Evolutionary conservation across 305 asterid genomes (phyloP).

Genomic region (Withania somnifera): DNA sequence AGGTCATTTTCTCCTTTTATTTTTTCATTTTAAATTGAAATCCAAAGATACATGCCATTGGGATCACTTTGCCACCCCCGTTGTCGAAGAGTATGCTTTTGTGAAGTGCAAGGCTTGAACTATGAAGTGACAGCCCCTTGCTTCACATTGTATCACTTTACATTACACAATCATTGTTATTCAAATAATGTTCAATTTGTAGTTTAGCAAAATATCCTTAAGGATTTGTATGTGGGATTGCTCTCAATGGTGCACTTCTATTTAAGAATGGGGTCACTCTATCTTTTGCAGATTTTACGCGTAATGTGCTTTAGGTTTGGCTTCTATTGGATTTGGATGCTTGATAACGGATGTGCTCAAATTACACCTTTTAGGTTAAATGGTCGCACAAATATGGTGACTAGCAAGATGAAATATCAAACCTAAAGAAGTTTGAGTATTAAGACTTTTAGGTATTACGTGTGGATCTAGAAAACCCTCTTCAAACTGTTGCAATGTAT

Average conservation of each 20-base stretch:
- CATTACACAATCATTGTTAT: not conserved
- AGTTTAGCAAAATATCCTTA: not conserved
- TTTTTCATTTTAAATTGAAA: not conserved
- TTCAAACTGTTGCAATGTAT: not conserved
- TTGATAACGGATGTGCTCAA: not conserved
- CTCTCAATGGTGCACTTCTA: not conserved
- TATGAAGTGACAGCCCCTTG: not conserved
- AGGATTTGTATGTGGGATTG: not conserved
- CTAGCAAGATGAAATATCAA: not conserved
- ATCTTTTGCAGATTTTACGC: not conserved
- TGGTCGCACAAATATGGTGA: not conserved
- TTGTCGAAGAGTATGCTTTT: not conserved
- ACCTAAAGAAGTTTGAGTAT: not conserved
- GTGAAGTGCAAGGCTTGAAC: not conserved
- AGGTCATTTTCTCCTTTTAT: not conserved
- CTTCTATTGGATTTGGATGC: not conserved
- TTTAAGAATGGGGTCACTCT: not conserved
- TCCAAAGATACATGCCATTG: not conserved
- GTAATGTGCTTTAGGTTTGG: not conserved
- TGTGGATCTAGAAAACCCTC: not conserved
- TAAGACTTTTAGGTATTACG: not conserved
- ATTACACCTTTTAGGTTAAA: not conserved
- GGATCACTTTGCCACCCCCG: not conserved
- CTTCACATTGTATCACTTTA: not conserved
- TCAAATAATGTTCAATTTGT: not conserved